phyloP scores from a whole-genome alignment of 352 stramenopile species.

The Pythium myriotylum region DNA sequence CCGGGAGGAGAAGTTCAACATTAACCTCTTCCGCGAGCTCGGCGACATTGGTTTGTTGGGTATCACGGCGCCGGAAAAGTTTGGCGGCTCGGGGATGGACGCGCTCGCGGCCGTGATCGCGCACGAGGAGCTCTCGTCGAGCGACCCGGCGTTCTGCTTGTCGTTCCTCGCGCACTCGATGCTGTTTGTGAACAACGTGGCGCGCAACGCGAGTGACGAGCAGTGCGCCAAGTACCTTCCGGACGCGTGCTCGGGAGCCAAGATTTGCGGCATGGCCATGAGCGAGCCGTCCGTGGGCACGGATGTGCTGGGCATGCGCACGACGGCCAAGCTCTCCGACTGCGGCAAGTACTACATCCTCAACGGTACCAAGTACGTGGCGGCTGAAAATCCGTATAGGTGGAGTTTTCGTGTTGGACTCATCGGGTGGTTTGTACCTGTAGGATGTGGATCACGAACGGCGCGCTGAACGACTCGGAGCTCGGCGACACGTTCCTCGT shows the following conservation, averaged over 20 bases:
- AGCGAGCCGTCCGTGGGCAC: slow-evolving; percentile 97
- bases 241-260: slow-evolving; percentile 89
- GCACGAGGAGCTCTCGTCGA: slow-evolving; percentile 96
- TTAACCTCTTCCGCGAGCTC: slow-evolving; percentile 94
- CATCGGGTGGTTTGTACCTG: neutral
- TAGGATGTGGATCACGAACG: slow-evolving; percentile 99
- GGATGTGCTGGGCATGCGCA: slow-evolving; percentile 95
- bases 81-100: slow-evolving; percentile 96
- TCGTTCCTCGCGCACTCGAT: slow-evolving; percentile 96
- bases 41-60: slow-evolving; percentile 95
- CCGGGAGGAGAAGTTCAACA: slow-evolving; percentile 97
- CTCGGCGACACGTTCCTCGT: slow-evolving; percentile 98
- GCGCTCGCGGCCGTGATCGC: slow-evolving; percentile 94
- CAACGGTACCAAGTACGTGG: slow-evolving; percentile 81
- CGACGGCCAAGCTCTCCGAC: slow-evolving; percentile 88
- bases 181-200: slow-evolving; percentile 94
- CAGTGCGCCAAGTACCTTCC: slow-evolving; percentile 92
- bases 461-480: slow-evolving; percentile 93
- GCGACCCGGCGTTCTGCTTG: slow-evolving; percentile 98
- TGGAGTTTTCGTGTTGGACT: neutral
- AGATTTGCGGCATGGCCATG: slow-evolving; percentile 99
- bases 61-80: slow-evolving; percentile 95
- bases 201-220: slow-evolving; percentile 86
- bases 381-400: neutral
- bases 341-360: slow-evolving; percentile 91